Base-by-base conservation (phyloP, 495 filamentous ascomycete genomes). In the Cenococcum geophilum region DNA sequence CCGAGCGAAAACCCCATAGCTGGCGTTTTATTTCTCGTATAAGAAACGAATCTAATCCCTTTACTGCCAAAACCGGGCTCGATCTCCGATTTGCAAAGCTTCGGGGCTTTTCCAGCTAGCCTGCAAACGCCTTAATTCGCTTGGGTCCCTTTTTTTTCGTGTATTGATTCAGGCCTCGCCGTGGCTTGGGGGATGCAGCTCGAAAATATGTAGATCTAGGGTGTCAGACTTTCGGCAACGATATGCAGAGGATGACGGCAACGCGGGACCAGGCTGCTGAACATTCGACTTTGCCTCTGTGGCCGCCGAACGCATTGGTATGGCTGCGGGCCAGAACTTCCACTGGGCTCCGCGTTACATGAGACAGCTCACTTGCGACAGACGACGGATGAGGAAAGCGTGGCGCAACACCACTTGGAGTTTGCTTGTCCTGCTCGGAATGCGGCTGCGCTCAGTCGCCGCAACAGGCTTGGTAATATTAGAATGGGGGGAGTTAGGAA, bases 351-450 rank as follows among this genome's bases (percentile, higher is more conserved):
- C 6, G 5, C 18, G 18, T 23, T 32, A 18, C 45, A 20, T 52
- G 62, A 64, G 51, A 60, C 62, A 59, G 57, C 20, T 36, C 49
- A 25, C 59, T 64, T 64, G 56, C 47, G 36, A 60, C 52, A n/a
- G 32, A 20, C 18, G 51, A 48, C 63, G 52, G 52, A 65, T 52
- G 9, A 32, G 58, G 63, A 35, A 65, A 58, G 52, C 58, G 51
- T 51, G 45, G 53, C 58, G 35, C 51, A 40, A 43, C 16, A 18
- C 25, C 40, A 14, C 40, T 45, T 45, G 4, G 40, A 3, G 27
- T 32, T 32, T 32, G 27, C 27, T 6, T 32, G 27, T 6, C 40
- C 18, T 40, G 36, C 36, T 4, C 40, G 40, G 40, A 45, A 45
- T 22, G 16, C 1, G 49, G 49, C 49, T 23, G 22, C 49, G 21